Evolutionary conservation across 129 eudicot genomes (phyloP).

Genomic region (Artemisia annua): DNA sequence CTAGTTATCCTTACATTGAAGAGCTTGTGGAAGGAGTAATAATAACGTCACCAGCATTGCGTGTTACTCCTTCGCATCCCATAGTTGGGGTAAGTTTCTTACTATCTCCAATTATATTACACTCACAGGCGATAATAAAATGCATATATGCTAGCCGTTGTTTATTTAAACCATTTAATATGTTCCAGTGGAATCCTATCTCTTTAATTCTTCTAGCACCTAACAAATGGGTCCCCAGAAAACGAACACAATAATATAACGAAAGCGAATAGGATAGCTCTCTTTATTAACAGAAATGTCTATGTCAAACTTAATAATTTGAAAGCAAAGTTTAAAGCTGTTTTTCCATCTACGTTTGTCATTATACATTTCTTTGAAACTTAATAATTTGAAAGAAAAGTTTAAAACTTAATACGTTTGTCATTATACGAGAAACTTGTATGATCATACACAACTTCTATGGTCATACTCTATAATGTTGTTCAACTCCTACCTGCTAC

Average conservation of each 20-base stretch:
- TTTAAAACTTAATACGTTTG: too few species aligned
- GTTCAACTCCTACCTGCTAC: constrained; percentile 10
- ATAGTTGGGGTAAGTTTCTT: constrained; percentile 78
- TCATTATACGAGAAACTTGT: too few species aligned
- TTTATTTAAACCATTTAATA: constrained; percentile 1
- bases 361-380: not conserved
- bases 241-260: not conserved
- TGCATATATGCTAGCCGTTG: not conserved
- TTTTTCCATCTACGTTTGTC: not conserved
- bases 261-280: not conserved
- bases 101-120: not conserved
- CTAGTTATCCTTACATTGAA: constrained; percentile 77
- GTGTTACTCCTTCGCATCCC: constrained; percentile 98
- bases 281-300: not conserved
- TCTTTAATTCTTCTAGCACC: not conserved
- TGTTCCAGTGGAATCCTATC: not conserved
- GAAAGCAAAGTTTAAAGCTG: not conserved
- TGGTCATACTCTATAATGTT: constrained; percentile 11
- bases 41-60: constrained; percentile 95
- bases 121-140: not conserved
- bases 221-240: constrained; percentile 13
- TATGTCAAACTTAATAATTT: not conserved
- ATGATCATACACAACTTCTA: too few species aligned
- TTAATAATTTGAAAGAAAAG: too few species aligned
- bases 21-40: constrained; percentile 79